phyloP scores from a whole-genome alignment of 768 basidiomycete genomes.

The Boletus rubescentipes region DNA sequence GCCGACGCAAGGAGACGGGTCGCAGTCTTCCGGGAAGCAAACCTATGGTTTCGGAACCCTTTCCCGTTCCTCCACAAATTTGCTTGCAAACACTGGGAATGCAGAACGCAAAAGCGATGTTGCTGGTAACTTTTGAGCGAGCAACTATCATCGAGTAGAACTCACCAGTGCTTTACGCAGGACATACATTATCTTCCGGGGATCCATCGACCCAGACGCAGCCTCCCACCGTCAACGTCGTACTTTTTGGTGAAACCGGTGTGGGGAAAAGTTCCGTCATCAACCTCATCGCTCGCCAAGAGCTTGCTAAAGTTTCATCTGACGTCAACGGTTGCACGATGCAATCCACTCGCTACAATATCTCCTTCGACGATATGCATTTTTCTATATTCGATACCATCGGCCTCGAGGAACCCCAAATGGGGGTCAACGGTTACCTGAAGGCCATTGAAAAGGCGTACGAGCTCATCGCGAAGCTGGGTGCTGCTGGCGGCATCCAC shows the following conservation, averaged over 20 bases:
- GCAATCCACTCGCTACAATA: conserved; percentile 25
- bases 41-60: not conserved
- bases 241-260: conserved; percentile 44
- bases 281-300: conserved; percentile 29
- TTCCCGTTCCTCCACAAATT: conserved; percentile 1
- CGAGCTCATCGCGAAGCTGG: conserved; percentile 33
- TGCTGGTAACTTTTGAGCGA: conserved; percentile 10
- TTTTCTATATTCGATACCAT: conserved; percentile 35
- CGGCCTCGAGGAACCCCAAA: conserved; percentile 35
- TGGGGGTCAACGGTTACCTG: conserved; percentile 28
- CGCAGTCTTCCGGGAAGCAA: not conserved
- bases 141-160: not conserved
- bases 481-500: conserved; percentile 35
- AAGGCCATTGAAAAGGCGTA: conserved; percentile 30
- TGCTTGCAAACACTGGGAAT: not conserved
- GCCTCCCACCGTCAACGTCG: conserved; percentile 30
- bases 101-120: not conserved
- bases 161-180: conserved; percentile 11
- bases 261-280: conserved; percentile 33
- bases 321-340: conserved; percentile 38
- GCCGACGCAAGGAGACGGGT: not conserved
- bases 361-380: conserved; percentile 18
- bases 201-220: not conserved
- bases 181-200: not conserved
- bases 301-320: conserved; percentile 26